Percentiles rank a stretch among this genome's conserved stretches.
These are phyloP conservation scores for Chaetomidium leptoderma DNA, from an alignment of 495 filamentous ascomycete species.

Conservation along the genomic window DNA sequence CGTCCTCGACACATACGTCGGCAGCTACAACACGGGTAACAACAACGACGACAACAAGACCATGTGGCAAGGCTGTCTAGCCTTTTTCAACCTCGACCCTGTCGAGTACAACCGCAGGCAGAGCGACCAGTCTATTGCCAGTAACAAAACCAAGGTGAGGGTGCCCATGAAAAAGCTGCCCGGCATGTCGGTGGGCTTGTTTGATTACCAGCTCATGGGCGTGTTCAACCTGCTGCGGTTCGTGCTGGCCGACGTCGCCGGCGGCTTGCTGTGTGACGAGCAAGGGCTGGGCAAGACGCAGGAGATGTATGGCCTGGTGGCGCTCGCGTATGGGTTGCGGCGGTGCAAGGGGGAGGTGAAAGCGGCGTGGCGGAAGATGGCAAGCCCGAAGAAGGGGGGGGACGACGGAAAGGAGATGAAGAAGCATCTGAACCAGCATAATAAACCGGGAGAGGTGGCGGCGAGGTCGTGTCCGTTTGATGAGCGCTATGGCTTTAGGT, in stretches of 20 bases:
- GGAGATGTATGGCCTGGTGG: conserved; percentile 27
- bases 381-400: no score
- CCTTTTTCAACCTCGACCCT: conserved; percentile 22
- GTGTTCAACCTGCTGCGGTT: conserved; percentile 21
- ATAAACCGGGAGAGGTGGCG: background rate
- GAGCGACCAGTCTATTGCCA: background rate
- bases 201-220: conserved; percentile 32
- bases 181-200: conserved; percentile 24
- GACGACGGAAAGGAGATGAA: background rate
- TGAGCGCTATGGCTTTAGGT: conserved; percentile 20
- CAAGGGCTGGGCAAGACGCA: conserved; percentile 32
- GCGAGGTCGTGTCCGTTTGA: conserved; percentile 19
- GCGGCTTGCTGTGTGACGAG: conserved; percentile 28
- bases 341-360: conserved; percentile 21
- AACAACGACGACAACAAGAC: conserved; percentile 9
- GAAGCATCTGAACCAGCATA: conserved; percentile 6
- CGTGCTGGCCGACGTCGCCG: conserved; percentile 16
- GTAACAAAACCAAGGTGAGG: background rate
- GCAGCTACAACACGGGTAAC: conserved; percentile 25
- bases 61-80: conserved; percentile 16
- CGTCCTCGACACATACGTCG: conserved; percentile 25
- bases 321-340: conserved; percentile 17
- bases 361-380: conserved; percentile 2
- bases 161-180: conserved; percentile 26
- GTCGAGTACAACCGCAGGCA: conserved; percentile 12